Evolutionary conservation across 2,329 filamentous ascomycete species (phyloP).

Genomic region (Phialophora tarda): DNA sequence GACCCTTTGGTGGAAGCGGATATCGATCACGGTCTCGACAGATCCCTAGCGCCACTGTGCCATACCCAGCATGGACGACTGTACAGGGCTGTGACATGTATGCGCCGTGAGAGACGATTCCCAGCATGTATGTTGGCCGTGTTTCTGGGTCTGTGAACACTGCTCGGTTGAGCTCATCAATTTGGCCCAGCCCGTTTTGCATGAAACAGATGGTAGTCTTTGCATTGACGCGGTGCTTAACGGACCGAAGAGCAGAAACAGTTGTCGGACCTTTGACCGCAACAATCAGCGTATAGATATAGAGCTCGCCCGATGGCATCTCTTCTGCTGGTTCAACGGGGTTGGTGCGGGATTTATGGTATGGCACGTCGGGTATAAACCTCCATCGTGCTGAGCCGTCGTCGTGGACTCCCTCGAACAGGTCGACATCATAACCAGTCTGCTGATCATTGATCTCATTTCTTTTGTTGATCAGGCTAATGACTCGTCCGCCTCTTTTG

Average conservation of each 20-base stretch:
- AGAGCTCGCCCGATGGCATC: slow-evolving; percentile 48
- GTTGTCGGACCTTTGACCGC: slow-evolving; percentile 76
- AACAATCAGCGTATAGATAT: slow-evolving; percentile 76
- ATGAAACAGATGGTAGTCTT: slow-evolving; percentile 76
- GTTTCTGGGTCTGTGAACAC: slow-evolving; percentile 70
- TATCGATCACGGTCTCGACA: slow-evolving; percentile 47
- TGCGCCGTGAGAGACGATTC: slow-evolving; percentile 66
- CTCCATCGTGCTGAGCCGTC: slow-evolving; percentile 20
- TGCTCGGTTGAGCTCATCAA: slow-evolving; percentile 74
- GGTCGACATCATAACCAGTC: slow-evolving; percentile 52
- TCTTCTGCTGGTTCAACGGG: slow-evolving; percentile 28
- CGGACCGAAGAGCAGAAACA: slow-evolving; percentile 67
- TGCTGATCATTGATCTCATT: slow-evolving; percentile 51
- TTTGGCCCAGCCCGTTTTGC: slow-evolving; percentile 80
- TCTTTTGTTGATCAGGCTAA: slow-evolving; percentile 45
- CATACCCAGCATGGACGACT: slow-evolving; percentile 63
- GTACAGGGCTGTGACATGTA: slow-evolving; percentile 57
- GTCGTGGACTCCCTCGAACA: slow-evolving; percentile 37
- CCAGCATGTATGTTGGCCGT: slow-evolving; percentile 78
- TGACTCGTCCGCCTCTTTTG: slow-evolving; percentile 42
- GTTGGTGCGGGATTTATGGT: slow-evolving; percentile 30
- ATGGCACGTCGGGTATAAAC: slow-evolving; percentile 37
- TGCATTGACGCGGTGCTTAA: slow-evolving; percentile 70
- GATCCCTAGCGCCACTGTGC: slow-evolving; percentile 63
- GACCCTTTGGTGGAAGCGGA: slow-evolving; percentile 31